Conservation (phyloP, 768 basidiomycete species). For the Cystofilobasidium bisporidii region DNA sequence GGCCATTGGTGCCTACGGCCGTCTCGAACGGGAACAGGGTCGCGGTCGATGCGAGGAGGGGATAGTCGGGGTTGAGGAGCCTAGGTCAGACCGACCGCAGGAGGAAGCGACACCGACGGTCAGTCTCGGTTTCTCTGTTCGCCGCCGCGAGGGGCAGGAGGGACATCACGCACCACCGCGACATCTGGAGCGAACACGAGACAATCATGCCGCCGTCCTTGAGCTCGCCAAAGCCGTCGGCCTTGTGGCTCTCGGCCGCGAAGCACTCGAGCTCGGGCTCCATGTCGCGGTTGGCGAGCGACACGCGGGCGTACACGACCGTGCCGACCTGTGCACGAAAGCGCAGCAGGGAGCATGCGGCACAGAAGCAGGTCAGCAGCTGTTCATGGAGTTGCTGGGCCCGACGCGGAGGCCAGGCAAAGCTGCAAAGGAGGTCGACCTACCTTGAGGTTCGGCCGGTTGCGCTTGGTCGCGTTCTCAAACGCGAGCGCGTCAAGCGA, state of each 20-base stretch:
- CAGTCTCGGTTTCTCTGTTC: too few species aligned
- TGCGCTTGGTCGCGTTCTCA: slow-evolving; percentile 90
- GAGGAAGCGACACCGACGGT: not conserved
- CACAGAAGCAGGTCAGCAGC: not conserved
- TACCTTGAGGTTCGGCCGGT: slow-evolving; percentile 86
- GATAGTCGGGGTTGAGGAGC: slow-evolving; percentile 68
- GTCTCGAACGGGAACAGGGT: slow-evolving; percentile 69
- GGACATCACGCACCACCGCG: slow-evolving; percentile 60
- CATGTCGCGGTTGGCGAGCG: slow-evolving; percentile 92
- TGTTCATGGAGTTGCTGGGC: too few species aligned
- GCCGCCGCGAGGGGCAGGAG: not conserved
- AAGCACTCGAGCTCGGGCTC: slow-evolving; percentile 97
- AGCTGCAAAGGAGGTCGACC: slow-evolving; percentile 14
- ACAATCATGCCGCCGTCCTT: slow-evolving; percentile 71
- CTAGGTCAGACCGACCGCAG: slow-evolving; percentile 41
- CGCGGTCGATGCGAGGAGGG: slow-evolving; percentile 70
- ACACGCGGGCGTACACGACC: slow-evolving; percentile 82
- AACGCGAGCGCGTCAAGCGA: slow-evolving; percentile 83
- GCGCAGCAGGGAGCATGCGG: not conserved
- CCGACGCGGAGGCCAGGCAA: slow-evolving; percentile 5
- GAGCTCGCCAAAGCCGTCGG: slow-evolving; percentile 87
- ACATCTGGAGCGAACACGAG: slow-evolving; percentile 71
- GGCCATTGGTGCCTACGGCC: slow-evolving; percentile 83
- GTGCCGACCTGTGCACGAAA: slow-evolving; percentile 75
- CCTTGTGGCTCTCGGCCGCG: slow-evolving; percentile 81